phyloP scores from a whole-genome alignment of 306 rosid species.

The Lotus japonicus region DNA sequence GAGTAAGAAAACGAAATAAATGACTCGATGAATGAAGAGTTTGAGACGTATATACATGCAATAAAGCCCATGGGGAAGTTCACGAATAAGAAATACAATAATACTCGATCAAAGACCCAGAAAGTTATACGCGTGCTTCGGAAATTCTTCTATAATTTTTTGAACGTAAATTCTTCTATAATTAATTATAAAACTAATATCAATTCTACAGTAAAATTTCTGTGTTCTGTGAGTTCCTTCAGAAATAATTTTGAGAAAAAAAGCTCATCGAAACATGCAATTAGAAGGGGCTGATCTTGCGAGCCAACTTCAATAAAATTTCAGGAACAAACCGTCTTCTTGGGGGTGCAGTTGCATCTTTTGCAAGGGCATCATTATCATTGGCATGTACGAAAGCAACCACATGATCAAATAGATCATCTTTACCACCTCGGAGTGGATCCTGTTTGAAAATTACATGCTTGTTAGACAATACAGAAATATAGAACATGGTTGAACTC shows the following conservation, averaged over 20 bases:
- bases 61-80: not conserved
- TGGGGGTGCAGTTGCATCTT: slow-evolving; percentile 58
- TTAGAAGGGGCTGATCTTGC: slow-evolving; percentile 74
- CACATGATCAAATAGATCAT: slow-evolving; percentile 62
- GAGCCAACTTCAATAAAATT: slow-evolving; percentile 63
- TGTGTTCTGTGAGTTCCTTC: too few species aligned
- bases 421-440: slow-evolving; percentile 90
- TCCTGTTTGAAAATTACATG: slow-evolving; percentile 44
- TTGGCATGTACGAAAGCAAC: slow-evolving; percentile 59
- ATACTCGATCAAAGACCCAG: not conserved
- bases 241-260: too few species aligned
- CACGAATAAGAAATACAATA: not conserved
- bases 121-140: not conserved
- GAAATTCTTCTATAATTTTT: too few species aligned
- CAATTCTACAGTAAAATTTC: too few species aligned
- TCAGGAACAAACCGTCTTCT: slow-evolving; percentile 81
- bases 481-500: not conserved
- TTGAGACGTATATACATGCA: not conserved
- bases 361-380: slow-evolving; percentile 66
- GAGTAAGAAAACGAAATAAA: not conserved
- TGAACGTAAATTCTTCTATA: too few species aligned
- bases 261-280: too few species aligned
- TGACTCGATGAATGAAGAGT: slow-evolving; percentile 10
- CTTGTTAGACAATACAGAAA: not conserved
- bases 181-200: too few species aligned